A percentile compares a stretch with the other conserved stretches of the same genome.
These are phyloP conservation scores for Alternaria sp. DNA, from an alignment of 2,329 filamentous ascomycete species.

Conservation along the genomic window DNA sequence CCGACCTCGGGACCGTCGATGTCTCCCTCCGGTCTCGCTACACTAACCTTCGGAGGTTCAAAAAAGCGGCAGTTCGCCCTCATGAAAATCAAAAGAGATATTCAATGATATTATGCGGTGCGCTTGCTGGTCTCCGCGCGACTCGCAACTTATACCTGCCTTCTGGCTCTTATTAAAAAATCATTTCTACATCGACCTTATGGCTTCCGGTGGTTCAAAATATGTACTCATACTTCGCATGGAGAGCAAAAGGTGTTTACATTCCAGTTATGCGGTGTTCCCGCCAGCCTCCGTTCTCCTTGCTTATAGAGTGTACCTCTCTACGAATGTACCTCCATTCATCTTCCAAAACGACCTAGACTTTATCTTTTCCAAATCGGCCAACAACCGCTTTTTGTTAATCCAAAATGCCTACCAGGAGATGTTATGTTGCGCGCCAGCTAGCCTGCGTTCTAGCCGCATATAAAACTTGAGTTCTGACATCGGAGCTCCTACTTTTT, in stretches of 20 bases:
- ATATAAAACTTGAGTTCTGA: not conserved
- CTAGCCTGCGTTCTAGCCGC: not conserved
- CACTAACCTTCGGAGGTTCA: not conserved
- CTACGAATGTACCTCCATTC: too few relatives aligned
- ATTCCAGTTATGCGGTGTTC: not conserved
- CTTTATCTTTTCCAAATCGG: too few relatives aligned
- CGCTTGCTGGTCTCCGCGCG: not conserved
- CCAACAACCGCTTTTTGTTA: too few relatives aligned
- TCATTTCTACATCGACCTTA: not conserved
- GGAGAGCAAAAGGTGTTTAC: too few relatives aligned
- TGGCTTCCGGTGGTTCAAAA: not conserved
- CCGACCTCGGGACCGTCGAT: fast-evolving
- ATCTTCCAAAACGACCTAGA: too few relatives aligned
- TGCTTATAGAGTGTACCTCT: fast-evolving
- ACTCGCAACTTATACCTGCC: not conserved
- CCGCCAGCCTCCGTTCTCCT: too few relatives aligned
- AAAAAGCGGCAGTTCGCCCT: not conserved
- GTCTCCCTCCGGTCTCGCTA: not conserved
- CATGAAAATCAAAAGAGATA: not conserved
- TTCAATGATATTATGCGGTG: not conserved
- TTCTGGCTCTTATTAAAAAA: not conserved
- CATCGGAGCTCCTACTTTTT: fast-evolving
- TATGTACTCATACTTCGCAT: too few relatives aligned
- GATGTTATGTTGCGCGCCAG: not conserved
- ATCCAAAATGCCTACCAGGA: too few relatives aligned